Evolutionary conservation across 208 protist genomes (phyloP).

Genomic region (Acanthamoeba rhysodes): DNA sequence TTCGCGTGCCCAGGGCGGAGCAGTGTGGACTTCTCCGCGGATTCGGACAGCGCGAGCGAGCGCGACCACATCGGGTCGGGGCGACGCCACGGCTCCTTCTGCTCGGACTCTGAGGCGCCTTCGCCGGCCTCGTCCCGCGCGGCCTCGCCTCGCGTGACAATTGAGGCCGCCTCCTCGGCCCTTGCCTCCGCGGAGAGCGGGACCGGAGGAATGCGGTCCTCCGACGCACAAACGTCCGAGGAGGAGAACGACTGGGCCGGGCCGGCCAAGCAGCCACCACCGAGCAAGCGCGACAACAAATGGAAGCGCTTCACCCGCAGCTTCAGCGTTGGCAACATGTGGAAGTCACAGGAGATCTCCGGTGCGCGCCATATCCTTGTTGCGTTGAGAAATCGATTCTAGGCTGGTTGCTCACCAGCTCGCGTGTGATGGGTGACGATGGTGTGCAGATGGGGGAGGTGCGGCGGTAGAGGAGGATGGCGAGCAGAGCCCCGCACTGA

Average conservation of each 20-base stretch:
- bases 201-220: not conserved
- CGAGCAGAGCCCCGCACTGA: conserved; percentile 14
- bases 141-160: not conserved
- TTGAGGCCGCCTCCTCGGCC: not conserved
- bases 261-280: not conserved
- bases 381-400: no score
- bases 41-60: conserved; percentile 40
- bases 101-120: not conserved
- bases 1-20: not conserved
- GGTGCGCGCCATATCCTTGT: not conserved
- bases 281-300: not conserved
- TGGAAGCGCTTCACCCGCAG: conserved; percentile 50
- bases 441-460: no score
- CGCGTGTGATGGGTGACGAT: no score
- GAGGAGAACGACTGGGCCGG: not conserved
- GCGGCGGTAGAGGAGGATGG: not conserved
- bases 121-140: conserved; percentile 6
- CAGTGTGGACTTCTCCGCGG: not conserved
- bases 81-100: not conserved
- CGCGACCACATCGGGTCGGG: not conserved
- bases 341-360: conserved; percentile 39
- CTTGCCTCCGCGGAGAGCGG: not conserved
- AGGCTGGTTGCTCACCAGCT: no score
- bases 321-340: conserved; percentile 33
- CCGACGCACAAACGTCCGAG: not conserved